phyloP scores from a whole-genome alignment of 2,329 filamentous ascomycete species.

The Verticillium zaregamsianum region DNA sequence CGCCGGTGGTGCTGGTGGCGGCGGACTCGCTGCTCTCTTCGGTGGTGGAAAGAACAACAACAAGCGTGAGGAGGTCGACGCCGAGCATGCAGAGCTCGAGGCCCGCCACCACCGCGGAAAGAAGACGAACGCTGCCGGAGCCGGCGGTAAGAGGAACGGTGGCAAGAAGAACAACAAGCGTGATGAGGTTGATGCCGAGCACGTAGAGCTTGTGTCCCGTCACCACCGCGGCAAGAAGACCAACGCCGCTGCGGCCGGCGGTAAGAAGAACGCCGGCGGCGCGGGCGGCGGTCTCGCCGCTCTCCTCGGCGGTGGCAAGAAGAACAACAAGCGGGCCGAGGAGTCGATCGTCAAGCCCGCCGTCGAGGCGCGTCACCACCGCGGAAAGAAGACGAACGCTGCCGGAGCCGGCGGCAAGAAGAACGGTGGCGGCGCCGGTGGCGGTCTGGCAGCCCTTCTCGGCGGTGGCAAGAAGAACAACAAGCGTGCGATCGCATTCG shows the following conservation, averaged over 20 bases:
- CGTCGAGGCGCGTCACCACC: not conserved
- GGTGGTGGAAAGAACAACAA: not conserved
- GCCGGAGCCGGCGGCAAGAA: not conserved
- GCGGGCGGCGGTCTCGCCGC: no score
- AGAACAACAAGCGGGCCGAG: not conserved
- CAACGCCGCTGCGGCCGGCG: not conserved
- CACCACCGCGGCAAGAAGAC: not conserved
- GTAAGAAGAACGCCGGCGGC: no score
- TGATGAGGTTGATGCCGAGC: not conserved
- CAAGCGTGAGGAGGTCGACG: not conserved
- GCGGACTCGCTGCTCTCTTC: not conserved
- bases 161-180: conserved; percentile 2
- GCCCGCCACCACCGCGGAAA: conserved; percentile 1
- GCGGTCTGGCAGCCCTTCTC: not conserved
- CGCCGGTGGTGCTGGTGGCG: not conserved
- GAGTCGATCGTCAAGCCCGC: no score
- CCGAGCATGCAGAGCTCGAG: not conserved
- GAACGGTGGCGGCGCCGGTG: not conserved
- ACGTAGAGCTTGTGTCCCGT: not conserved
- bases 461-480: conserved; percentile 1
- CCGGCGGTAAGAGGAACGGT: not conserved
- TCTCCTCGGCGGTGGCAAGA: not conserved
- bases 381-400: not conserved
- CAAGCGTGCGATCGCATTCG: not conserved
- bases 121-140: not conserved